Evolutionary conservation across 164 flowering plant genomes (phyloP).

Genomic region (Tetracentron sinense): DNA sequence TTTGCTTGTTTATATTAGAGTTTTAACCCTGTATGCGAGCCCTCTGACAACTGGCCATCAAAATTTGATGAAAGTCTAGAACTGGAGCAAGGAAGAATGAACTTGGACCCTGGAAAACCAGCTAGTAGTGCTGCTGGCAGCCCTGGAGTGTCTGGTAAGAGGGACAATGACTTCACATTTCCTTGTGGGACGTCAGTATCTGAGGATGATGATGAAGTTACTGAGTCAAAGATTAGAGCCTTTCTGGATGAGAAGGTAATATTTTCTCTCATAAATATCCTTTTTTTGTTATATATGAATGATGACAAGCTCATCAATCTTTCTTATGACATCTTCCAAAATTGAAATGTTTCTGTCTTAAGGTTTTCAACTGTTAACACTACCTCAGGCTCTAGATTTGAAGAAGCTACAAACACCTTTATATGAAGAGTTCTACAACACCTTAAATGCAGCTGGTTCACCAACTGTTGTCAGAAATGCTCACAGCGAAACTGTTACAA

Average conservation of each 20-base stretch:
- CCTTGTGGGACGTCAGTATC: slow-evolving; percentile 35
- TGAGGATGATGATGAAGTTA: slow-evolving; percentile 74
- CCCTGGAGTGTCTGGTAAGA: slow-evolving; percentile 22
- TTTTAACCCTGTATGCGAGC: slow-evolving; percentile 66
- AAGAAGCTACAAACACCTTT: slow-evolving; percentile 68
- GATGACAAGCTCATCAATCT: background rate
- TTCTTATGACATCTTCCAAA: background rate
- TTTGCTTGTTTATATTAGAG: slow-evolving; percentile 35
- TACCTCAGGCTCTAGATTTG: slow-evolving; percentile 54
- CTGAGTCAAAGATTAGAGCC: slow-evolving; percentile 63
- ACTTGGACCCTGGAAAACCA: slow-evolving; percentile 19
- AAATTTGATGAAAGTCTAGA: slow-evolving; percentile 53
- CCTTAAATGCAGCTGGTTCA: slow-evolving; percentile 39
- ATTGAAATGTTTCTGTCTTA: background rate
- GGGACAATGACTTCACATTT: slow-evolving; percentile 41
- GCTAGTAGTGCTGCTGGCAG: slow-evolving; percentile 19
- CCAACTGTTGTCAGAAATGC: slow-evolving; percentile 19
- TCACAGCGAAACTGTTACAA: slow-evolving; percentile 32
- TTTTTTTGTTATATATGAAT: background rate
- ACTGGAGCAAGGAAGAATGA: slow-evolving; percentile 23
- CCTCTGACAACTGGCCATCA: slow-evolving; percentile 54
- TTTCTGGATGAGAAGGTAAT: slow-evolving; percentile 74
- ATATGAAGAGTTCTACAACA: slow-evolving; percentile 59
- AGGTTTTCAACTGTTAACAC: background rate
- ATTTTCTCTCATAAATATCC: background rate